Evolutionary conservation across 345 rosid genomes (phyloP).

Genomic region (Adansonia digitata): DNA sequence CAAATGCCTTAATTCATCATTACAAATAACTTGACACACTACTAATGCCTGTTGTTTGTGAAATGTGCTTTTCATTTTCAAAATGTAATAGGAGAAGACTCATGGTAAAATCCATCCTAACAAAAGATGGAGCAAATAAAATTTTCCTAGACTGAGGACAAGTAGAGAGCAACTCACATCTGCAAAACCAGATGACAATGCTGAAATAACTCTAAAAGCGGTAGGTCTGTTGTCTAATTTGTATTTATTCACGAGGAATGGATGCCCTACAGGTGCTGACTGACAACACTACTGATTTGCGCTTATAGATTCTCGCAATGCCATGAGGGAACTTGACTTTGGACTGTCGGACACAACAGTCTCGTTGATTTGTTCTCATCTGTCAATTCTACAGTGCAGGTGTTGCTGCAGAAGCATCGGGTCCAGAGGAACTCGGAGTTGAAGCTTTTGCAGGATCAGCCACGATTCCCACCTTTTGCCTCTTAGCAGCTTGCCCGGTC

Average conservation of each 20-base stretch:
- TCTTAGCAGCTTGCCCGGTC: not conserved
- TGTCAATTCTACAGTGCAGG: conserved; percentile 27
- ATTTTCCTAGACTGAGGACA: not conserved
- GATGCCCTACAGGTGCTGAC: conserved; percentile 27
- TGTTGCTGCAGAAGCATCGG: not conserved
- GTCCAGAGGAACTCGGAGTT: not conserved
- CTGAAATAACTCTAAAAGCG: not conserved
- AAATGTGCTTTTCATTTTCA: not conserved
- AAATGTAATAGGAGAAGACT: not conserved
- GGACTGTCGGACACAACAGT: conserved; percentile 28
- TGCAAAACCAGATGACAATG: not conserved
- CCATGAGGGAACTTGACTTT: conserved; percentile 29
- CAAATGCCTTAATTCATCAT: not conserved
- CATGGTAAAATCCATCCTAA: not conserved
- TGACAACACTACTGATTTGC: conserved; percentile 38
- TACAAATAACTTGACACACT: not conserved
- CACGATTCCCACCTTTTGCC: not conserved
- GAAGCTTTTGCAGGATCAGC: not conserved
- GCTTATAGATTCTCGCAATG: conserved; percentile 33
- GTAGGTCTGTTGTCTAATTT: not conserved
- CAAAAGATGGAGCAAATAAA: not conserved
- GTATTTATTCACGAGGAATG: conserved; percentile 12
- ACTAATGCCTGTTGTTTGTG: not conserved
- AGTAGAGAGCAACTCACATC: not conserved
- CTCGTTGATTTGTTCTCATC: conserved; percentile 42